phyloP scores from a whole-genome alignment of 768 basidiomycete species.

The Pluteus cervinus region DNA sequence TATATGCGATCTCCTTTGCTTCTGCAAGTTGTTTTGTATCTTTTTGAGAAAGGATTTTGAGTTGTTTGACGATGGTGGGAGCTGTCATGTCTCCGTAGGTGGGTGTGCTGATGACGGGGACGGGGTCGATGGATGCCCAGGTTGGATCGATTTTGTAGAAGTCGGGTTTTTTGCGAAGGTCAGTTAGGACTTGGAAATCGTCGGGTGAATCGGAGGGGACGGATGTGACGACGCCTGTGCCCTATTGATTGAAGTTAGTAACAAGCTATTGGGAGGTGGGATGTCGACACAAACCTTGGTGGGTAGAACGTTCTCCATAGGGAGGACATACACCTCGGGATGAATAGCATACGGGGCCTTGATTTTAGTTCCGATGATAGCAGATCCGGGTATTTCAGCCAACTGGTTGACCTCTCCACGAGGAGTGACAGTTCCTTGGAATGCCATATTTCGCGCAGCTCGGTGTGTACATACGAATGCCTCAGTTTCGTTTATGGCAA shows the following conservation, averaged over 20 bases:
- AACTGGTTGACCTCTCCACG: constrained; percentile 72
- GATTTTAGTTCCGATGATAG: constrained; percentile 83
- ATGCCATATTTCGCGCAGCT: constrained; percentile 96
- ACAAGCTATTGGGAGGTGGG: background rate
- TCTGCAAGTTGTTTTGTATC: constrained; percentile 90
- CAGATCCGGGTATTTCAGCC: constrained; percentile 70
- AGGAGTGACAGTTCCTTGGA: constrained; percentile 76
- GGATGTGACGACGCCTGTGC: constrained; percentile 97
- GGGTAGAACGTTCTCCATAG: constrained; percentile 98
- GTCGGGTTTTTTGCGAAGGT: constrained; percentile 93
- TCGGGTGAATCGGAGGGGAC: constrained; percentile 99
- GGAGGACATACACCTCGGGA: constrained; percentile 88
- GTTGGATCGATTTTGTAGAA: constrained; percentile 91
- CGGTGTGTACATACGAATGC: constrained; percentile 87
- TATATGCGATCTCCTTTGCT: constrained; percentile 97
- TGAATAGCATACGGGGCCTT: constrained; percentile 79
- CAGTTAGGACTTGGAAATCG: constrained; percentile 85
- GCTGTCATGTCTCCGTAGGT: constrained; percentile 93
- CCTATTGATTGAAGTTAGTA: constrained; percentile 34
- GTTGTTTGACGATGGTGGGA: constrained; percentile 70
- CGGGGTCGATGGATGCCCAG: constrained; percentile 81
- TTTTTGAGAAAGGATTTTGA: constrained; percentile 95
- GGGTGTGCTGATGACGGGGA: constrained; percentile 84
- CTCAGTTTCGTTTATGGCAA: constrained; percentile 79
- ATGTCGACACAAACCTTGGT: constrained; percentile 57